A percentile compares a stretch with the other conserved stretches of the same genome.
Conservation (phyloP, 257 asterid species). For the Striga asiatica region DNA sequence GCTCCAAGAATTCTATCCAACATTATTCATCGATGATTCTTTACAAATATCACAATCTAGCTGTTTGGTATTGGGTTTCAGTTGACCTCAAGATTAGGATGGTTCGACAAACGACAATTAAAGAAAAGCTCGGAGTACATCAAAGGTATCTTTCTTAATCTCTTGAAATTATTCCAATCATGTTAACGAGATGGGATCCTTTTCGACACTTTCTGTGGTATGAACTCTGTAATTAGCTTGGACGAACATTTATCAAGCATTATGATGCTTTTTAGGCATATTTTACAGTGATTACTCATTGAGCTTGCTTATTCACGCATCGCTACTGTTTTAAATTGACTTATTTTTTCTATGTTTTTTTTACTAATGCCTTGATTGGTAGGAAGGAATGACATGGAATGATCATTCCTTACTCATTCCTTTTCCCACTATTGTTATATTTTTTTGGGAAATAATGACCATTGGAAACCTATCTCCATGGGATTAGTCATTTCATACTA, state of each 20-base stretch:
- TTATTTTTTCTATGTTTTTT: no score
- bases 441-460: no score
- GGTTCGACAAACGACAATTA: constrained; percentile 24
- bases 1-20: not conserved
- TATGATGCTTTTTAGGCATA: constrained; percentile 3
- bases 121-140: constrained; percentile 18
- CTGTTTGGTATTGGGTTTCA: constrained; percentile 20
- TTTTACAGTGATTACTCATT: not conserved
- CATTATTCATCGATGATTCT: not conserved
- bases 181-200: constrained; percentile 3
- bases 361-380: no score
- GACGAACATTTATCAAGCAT: not conserved
- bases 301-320: no score
- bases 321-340: no score
- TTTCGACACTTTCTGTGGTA: not conserved
- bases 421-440: no score
- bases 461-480: no score
- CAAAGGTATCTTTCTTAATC: constrained; percentile 36
- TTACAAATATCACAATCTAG: constrained; percentile 12
- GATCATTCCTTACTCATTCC: no score
- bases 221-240: not conserved
- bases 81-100: constrained; percentile 35
- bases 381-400: no score
- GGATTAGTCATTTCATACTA: no score
- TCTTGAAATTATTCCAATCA: not conserved